Evolutionary conservation across 306 rosid species (phyloP), one percentile per base, ranked within the genome.

Genomic region (Datisca glomerata): DNA sequence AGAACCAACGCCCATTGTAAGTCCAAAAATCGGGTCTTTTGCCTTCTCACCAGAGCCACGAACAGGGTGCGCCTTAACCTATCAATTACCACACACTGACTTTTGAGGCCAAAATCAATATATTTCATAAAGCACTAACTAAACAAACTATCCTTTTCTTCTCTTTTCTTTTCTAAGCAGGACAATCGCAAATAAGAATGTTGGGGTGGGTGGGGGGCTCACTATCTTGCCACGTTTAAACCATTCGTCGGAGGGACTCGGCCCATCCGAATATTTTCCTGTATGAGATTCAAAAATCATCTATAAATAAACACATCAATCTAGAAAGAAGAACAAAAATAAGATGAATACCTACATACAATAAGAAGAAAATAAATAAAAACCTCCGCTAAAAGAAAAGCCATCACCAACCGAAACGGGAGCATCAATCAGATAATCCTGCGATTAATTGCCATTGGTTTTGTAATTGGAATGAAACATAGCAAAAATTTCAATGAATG

Each of bases 191-290:
- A n/a, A n/a, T n/a, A n/a, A n/a, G n/a, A n/a, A n/a, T n/a, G n/a
- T n/a, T n/a, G n/a, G n/a, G n/a, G n/a, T n/a, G n/a, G n/a, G 13
- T 3, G 43, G 9, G 36, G 13, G 43, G 42, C 59, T 53, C 69
- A 85, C 96, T 54, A 60, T 56, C 71, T 71, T 85, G 43, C 93
- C 93, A 67, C 71, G 78, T 65, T 78, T 78, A 56, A 85, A 78
- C 96, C 96, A 78, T 63, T 78, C 93, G 62, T 85, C 96, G 29
- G 86, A 72, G 51, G 82, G 93, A 54, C 70, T 81, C 0, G 89
- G 85, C 24, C 49, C 86, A 36, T 81, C 93, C 21, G 91, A 78
- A 69, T 85, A 85, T 47, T 81, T 85, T 57, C 96, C 96, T 85
- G 72, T 51, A 7, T 57, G 39, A 60, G 44, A 37, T 56, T 24